Conservation (phyloP, 257 asterid species). For the Echites panduratus region DNA sequence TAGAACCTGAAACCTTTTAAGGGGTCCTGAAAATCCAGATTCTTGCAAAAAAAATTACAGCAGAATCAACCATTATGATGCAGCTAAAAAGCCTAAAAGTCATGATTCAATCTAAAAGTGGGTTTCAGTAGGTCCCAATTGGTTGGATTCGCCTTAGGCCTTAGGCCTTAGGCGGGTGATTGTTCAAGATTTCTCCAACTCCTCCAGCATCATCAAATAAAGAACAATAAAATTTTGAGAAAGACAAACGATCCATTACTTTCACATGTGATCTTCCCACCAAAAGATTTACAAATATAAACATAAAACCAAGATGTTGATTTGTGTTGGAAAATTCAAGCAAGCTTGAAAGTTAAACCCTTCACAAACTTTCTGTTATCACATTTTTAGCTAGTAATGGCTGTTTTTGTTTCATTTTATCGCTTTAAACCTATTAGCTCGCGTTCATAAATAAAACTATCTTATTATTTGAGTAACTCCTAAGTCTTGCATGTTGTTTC, state of each 20-base stretch:
- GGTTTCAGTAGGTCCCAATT: conserved; percentile 40
- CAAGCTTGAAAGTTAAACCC: conserved; percentile 8
- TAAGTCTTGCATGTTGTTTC: background rate
- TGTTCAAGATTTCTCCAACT: conserved; percentile 41
- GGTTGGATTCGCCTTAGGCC: conserved; percentile 45
- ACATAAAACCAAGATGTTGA: conserved; percentile 14
- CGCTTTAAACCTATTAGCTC: too few relatives aligned
- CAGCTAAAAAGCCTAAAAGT: conserved; percentile 29
- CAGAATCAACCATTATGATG: conserved; percentile 21
- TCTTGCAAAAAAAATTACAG: conserved; percentile 23
- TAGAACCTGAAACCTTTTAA: conserved; percentile 1
- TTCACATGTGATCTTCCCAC: conserved; percentile 53
- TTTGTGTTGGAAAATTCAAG: background rate
- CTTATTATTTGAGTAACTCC: background rate
- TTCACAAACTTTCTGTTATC: conserved; percentile 17
- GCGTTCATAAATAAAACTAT: too few relatives aligned
- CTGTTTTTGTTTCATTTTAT: conserved; percentile 15
- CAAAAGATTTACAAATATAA: background rate
- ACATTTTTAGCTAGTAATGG: conserved; percentile 18
- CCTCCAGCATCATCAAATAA: conserved; percentile 12
- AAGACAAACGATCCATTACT: conserved; percentile 41
- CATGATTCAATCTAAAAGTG: conserved; percentile 34
- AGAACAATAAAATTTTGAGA: conserved; percentile 13
- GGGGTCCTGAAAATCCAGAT: conserved; percentile 20
- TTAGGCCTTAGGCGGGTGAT: conserved; percentile 31